Base-by-base conservation (phyloP, 2,329 filamentous ascomycete genomes). In the Sclerotinia glacialis region DNA sequence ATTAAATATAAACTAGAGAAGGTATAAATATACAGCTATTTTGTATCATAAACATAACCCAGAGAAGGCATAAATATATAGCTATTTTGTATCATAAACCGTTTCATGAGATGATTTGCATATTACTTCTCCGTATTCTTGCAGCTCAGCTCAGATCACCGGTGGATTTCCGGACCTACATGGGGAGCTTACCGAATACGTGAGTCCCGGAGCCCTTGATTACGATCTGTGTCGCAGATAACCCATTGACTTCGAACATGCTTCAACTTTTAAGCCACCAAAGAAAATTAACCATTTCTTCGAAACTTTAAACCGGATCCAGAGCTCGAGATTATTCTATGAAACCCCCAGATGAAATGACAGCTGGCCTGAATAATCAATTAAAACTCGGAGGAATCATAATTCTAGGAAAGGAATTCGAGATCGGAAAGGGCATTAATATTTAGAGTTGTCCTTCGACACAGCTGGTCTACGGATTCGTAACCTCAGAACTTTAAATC, bases 321-420 rank as follows among this genome's bases (percentile, higher is more conserved):
- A 56, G 49, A 64, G 61, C 37, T 49, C 44, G 31, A 61, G 2
- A 49, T 49, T 47, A 26, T 69, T 68, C 71, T 69, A 70, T 3
- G 12, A n/a, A n/a, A n/a, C n/a, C n/a, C 37, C 37, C 37, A 59
- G 66, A 59, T 68, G 60, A 66, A 62, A 70, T 46, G 65, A 67
- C 72, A 74, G 74, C 73, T 69, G 72, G 72, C 53, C 71, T 75
- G 72, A 72, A 46, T 52, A 70, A 47, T 46, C n/a, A 54, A n/a
- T 62, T 54, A 54, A 54, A 2, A 5, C 12, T 18, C 37, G 28
- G 28, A 34, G 28, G 28, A 16, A 11, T 18, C 7, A 14, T 21
- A 65, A 31, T 60, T 18, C 28, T 6, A 44, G 21, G n/a, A n/a
- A 42, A 65, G 5, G 2, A 50, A n/a, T 59, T 58, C 21, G 16